A percentile compares a stretch with the other conserved stretches of the same genome.
Conservation (phyloP, 2,329 filamentous ascomycete species). For the Phyllosticta citriasiana region DNA sequence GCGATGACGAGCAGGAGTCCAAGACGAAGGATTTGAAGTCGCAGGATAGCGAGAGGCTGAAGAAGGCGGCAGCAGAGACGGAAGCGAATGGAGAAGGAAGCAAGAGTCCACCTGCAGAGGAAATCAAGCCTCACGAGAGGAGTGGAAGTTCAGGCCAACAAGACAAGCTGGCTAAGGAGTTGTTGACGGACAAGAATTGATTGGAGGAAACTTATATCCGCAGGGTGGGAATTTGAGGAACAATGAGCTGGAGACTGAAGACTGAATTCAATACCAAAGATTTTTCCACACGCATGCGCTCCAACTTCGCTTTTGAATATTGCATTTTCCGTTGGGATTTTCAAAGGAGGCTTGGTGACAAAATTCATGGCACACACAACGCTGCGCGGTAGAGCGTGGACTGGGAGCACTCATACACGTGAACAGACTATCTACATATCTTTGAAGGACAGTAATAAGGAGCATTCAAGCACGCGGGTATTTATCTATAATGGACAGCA, state of each 20-base stretch:
- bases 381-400: too few species aligned
- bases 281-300: too few species aligned
- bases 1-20: constrained; percentile 77
- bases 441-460: too few species aligned
- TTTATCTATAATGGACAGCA: too few species aligned
- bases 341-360: too few species aligned
- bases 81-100: constrained; percentile 42
- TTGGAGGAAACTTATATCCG: background rate
- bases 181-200: constrained; percentile 20
- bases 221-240: background rate
- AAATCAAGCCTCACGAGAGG: constrained; percentile 29
- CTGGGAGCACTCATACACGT: too few species aligned
- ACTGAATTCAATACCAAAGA: background rate
- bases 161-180: constrained; percentile 37
- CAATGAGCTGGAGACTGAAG: background rate
- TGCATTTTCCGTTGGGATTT: too few species aligned
- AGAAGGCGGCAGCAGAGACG: constrained; percentile 42
- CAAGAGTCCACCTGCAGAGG: constrained; percentile 11
- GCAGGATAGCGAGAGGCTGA: constrained; percentile 42
- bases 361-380: too few species aligned
- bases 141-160: constrained; percentile 34
- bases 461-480: too few species aligned
- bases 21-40: constrained; percentile 55
- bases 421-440: too few species aligned
- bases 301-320: too few species aligned